Evolutionary conservation across 1,284 basidiomycete species (phyloP).

Genomic region (Trichosporon asahii): DNA sequence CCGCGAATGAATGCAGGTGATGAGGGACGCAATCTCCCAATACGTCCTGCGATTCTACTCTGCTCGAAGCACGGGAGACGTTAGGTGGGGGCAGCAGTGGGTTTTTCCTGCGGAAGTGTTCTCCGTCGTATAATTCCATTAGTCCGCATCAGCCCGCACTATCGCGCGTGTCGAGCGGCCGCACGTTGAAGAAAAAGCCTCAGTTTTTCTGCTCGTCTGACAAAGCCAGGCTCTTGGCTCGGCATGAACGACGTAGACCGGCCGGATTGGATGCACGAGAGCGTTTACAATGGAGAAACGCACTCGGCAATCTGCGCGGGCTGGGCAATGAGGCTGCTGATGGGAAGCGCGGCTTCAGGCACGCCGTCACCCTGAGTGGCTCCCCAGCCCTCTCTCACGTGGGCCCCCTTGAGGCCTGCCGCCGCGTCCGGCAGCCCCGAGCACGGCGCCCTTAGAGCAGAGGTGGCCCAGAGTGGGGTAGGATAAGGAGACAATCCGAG

Average conservation of each 20-base stretch:
- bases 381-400: conserved; percentile 1
- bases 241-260: neutral
- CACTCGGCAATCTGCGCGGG: neutral
- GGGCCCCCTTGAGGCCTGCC: neutral
- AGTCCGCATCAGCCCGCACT: neutral
- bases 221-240: neutral
- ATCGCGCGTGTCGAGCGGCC: neutral
- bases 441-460: neutral
- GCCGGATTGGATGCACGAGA: neutral
- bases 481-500: neutral
- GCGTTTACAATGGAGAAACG: neutral
- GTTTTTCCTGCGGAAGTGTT: neutral
- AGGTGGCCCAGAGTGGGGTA: neutral
- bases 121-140: neutral
- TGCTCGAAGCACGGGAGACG: neutral
- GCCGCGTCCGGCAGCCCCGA: neutral
- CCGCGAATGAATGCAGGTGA: neutral
- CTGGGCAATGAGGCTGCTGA: neutral
- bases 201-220: neutral
- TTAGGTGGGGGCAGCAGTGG: neutral
- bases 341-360: neutral
- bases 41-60: neutral
- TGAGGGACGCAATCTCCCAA: neutral
- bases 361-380: neutral
- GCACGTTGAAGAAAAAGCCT: neutral